Percentiles rank a stretch among this genome's conserved stretches.
These are phyloP conservation scores for Globisporangium splendens DNA, from an alignment of 352 stramenopile genomes.

Conservation along the genomic window DNA sequence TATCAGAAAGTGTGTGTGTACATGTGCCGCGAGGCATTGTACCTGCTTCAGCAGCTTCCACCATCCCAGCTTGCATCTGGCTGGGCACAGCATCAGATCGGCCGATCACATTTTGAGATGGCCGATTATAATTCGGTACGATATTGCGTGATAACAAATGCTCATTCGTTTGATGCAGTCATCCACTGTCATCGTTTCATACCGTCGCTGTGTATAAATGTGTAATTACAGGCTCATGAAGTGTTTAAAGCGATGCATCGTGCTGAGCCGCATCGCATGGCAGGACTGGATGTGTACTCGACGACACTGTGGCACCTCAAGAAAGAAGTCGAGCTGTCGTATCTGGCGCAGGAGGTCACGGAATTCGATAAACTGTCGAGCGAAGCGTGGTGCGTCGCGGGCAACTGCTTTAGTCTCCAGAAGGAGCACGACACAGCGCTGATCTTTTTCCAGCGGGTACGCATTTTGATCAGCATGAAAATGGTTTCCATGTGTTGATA, in stretches of 20 bases:
- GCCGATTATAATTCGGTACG: slow-evolving; percentile 88
- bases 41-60: slow-evolving; percentile 85
- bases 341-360: slow-evolving; percentile 92
- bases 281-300: slow-evolving; percentile 93
- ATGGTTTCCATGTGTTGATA: too few relatives aligned
- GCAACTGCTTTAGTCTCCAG: slow-evolving; percentile 98
- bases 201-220: background rate
- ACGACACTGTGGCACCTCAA: slow-evolving; percentile 97
- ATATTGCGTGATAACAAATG: too few relatives aligned
- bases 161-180: background rate
- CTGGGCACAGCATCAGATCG: slow-evolving; percentile 94
- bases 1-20: slow-evolving; percentile 74
- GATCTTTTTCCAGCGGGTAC: slow-evolving; percentile 92
- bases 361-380: slow-evolving; percentile 92
- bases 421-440: slow-evolving; percentile 97
- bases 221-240: slow-evolving; percentile 59
- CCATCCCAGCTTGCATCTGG: slow-evolving; percentile 85
- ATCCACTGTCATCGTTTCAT: background rate
- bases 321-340: slow-evolving; percentile 96
- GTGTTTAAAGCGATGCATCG: slow-evolving; percentile 89
- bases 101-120: slow-evolving; percentile 93
- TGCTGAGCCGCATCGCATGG: slow-evolving; percentile 91
- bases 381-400: slow-evolving; percentile 95
- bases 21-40: slow-evolving; percentile 82
- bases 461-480: background rate